Evolutionary conservation across 75 land plant species (phyloP), one percentile per base, ranked within the genome.

Genomic region (Azolla pinnata): DNA sequence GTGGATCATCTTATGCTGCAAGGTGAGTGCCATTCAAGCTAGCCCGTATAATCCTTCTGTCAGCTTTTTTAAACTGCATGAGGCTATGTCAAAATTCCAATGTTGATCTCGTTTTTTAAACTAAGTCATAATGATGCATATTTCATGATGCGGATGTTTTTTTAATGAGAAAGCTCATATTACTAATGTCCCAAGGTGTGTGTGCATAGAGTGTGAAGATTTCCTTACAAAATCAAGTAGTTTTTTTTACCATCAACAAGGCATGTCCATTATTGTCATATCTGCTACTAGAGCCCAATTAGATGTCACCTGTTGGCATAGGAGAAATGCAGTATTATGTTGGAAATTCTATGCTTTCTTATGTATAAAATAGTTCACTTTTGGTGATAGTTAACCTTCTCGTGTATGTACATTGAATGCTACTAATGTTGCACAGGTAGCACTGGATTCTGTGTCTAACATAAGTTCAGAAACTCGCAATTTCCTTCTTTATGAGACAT

Each of bases 401-500:
- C n/a, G n/a, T n/a, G n/a, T n/a, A n/a, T n/a, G n/a, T n/a, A n/a
- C n/a, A n/a, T n/a, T n/a, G n/a, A n/a, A n/a, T n/a, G n/a, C n/a
- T n/a, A n/a, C n/a, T n/a, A n/a, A n/a, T n/a, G n/a, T n/a, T n/a
- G n/a, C n/a, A 70, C 74, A 88, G 93, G 64, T 79, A 62, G 65
- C 90, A 35, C 76, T 78, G 81, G 89, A 85, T 63, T 82, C 93
- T 33, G 83, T 88, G 7, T 75, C 79, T 85, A 71, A 76, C 67
- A 81, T 85, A 76, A 73, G 68, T 68, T 79, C 46, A 26, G 81
- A 81, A 62, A 33, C 73, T 29, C 55, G 83, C 34, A 76, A 81
- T 73, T 49, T 73, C 29, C 90, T 89, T 67, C 75, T 95, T 18
- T 80, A 86, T 56, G 97, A 89, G 74, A 96, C 87, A 9, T 95